Evolutionary conservation across 1,284 basidiomycete genomes (phyloP), one percentile per base, ranked within the genome.

Genomic region (Fomes fomentarius): DNA sequence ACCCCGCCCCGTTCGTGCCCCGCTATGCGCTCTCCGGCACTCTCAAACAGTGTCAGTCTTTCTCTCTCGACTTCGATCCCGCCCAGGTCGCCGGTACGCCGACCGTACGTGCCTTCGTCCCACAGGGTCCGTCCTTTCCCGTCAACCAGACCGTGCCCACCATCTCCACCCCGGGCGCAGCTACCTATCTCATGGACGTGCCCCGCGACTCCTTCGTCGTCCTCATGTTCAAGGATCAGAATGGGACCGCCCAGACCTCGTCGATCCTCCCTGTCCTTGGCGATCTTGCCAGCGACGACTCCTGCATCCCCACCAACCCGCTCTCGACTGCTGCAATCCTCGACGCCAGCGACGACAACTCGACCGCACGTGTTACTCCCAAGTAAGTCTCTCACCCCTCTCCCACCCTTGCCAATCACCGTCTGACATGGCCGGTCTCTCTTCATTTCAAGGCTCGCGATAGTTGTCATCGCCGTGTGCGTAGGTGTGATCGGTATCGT

Each of bases 21-120:
- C 56, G 53, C 52, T 79, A 67, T 61, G 54, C 61, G 53, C 15
- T 70, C 66, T 26, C 37, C 30, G 50, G 44, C 52, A 31, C 44
- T 11, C 61, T 80, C n/a, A 66, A 70, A 2, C 83, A 85, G 64
- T 86, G 84, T 68, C 69, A 76, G 58, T 64, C 74, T 4, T 80
- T 85, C 63, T 68, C 70, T 15, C 67, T 87, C 30, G 62, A 61
- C 3, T 84, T 76, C 64, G 70, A 80, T 52, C 62, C 72, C 0
- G 61, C 67, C 4, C 52, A 65, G n/a, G 64, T 74, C 25, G 52
- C 67, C 12, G 61, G 63, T 6, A 64, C 77, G 8, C 81, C 79
- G 4, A 63, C 66, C 7, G 66, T 83, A 24, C 76, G 79, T 19
- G 70, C 73, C 1, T 82, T 80, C 62, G 67, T 69, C 33, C 82